phyloP scores from a whole-genome alignment of 805 yeast genomes.

The Alloascoidea africana region DNA sequence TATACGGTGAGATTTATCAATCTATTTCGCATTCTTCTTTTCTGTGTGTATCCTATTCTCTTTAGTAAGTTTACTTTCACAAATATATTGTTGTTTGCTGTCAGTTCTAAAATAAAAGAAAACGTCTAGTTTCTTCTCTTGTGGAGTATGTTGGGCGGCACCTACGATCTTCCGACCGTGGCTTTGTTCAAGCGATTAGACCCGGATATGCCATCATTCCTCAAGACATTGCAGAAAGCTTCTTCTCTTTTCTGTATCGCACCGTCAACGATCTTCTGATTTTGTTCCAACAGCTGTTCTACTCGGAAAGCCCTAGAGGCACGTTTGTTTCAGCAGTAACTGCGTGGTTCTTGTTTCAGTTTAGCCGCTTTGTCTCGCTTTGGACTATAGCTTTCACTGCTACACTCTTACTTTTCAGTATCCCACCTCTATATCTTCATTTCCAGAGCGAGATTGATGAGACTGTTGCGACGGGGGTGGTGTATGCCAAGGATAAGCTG shows the following conservation, averaged over 20 bases:
- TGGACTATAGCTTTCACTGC: not conserved
- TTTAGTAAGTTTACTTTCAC: no score
- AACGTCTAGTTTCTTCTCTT: no score
- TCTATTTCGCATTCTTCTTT: not conserved
- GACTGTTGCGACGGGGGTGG: not conserved
- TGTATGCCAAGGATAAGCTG: not conserved
- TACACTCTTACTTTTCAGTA: not conserved
- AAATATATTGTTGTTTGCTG: no score
- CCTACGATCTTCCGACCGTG: not conserved
- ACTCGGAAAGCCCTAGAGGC: not conserved
- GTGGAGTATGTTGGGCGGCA: conserved; percentile 1
- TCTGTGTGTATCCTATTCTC: not conserved
- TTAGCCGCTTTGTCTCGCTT: not conserved
- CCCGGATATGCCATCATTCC: conserved; percentile 1
- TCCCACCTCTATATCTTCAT: not conserved
- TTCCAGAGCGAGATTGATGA: not conserved
- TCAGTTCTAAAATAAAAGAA: no score
- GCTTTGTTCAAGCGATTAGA: not conserved
- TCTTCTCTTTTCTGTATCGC: not conserved
- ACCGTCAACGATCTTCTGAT: not conserved
- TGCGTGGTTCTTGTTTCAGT: not conserved
- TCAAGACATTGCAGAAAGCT: not conserved
- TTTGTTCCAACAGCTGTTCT: not conserved
- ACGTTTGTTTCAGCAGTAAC: not conserved
- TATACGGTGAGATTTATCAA: no score